Percentiles rank a stretch among this genome's conserved stretches.
Conservation (phyloP, 495 filamentous ascomycete genomes). For the Aspergillus haitiensis region DNA sequence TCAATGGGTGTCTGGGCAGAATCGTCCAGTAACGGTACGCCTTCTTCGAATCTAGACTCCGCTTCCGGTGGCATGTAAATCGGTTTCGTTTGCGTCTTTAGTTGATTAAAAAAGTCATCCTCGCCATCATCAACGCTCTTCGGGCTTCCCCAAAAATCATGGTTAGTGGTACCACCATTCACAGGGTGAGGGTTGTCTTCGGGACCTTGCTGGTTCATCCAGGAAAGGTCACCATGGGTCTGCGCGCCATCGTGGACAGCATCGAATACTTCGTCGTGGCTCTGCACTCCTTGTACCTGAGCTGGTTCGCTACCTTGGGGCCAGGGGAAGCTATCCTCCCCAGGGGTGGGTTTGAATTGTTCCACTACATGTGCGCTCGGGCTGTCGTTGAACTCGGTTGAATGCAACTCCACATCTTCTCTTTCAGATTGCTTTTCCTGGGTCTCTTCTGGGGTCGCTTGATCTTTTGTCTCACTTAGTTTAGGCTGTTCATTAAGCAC, state of each 20-base stretch:
- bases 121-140: conserved; percentile 38
- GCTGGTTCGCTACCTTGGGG: neutral
- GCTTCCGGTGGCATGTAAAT: conserved; percentile 46
- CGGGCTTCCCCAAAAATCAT: conserved; percentile 34
- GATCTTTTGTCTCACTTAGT: no score
- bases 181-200: conserved; percentile 1
- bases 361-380: neutral
- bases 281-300: conserved; percentile 2
- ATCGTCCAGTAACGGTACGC: conserved; percentile 45
- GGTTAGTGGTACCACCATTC: conserved; percentile 21
- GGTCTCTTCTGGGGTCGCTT: neutral
- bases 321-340: conserved; percentile 2
- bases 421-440: conserved; percentile 2
- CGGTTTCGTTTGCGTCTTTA: conserved; percentile 50
- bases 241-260: neutral
- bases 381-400: conserved; percentile 2
- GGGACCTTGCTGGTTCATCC: conserved; percentile 8
- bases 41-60: conserved; percentile 51
- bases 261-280: neutral
- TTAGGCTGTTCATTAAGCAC: no score
- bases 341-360: neutral
- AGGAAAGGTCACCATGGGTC: conserved; percentile 6
- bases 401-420: conserved; percentile 7
- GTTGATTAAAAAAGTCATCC: conserved; percentile 51
- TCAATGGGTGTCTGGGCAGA: conserved; percentile 25